phyloP scores from a whole-genome alignment of 1,139 yeast genomes.

The Pichia sorboxylosa region DNA sequence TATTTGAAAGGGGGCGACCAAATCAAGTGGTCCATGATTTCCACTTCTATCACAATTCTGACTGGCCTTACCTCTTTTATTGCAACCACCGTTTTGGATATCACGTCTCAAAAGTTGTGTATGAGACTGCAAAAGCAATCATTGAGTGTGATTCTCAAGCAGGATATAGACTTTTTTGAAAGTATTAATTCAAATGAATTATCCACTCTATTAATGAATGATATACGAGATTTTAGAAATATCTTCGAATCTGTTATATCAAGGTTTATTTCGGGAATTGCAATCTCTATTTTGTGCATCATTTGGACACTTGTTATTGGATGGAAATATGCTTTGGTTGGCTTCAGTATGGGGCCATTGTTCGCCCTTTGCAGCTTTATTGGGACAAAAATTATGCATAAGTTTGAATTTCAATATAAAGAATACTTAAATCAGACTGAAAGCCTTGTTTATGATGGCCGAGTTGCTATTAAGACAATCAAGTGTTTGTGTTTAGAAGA shows the following conservation, averaged over 20 bases:
- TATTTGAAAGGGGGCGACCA: slow-evolving; percentile 30
- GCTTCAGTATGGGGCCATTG: slow-evolving; percentile 60
- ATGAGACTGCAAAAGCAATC: slow-evolving; percentile 38
- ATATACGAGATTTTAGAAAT: slow-evolving; percentile 62
- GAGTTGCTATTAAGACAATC: slow-evolving; percentile 53
- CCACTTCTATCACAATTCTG: slow-evolving; percentile 45
- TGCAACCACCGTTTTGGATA: slow-evolving; percentile 40
- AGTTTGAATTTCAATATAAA: slow-evolving; percentile 50
- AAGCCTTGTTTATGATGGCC: slow-evolving; percentile 43
- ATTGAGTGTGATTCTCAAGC: slow-evolving; percentile 38
- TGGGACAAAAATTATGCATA: slow-evolving; percentile 42
- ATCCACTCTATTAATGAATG: slow-evolving; percentile 63
- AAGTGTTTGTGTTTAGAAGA: slow-evolving; percentile 40
- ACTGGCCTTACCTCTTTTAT: slow-evolving; percentile 51
- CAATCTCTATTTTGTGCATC: slow-evolving; percentile 48
- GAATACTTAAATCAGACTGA: slow-evolving; percentile 43
- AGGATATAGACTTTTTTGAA: slow-evolving; percentile 46
- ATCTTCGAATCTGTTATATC: slow-evolving; percentile 52
- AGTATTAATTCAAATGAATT: slow-evolving; percentile 41
- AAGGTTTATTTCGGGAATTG: slow-evolving; percentile 38
- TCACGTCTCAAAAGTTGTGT: slow-evolving; percentile 62
- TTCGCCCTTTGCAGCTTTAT: slow-evolving; percentile 39
- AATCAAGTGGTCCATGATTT: slow-evolving; percentile 55
- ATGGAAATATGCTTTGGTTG: slow-evolving; percentile 80
- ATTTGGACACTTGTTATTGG: slow-evolving; percentile 74